A percentile compares a stretch with the other conserved stretches of the same genome.
Evolutionary conservation across 805 yeast genomes (phyloP).

Genomic region (Wickerhamomyces mucosus): DNA sequence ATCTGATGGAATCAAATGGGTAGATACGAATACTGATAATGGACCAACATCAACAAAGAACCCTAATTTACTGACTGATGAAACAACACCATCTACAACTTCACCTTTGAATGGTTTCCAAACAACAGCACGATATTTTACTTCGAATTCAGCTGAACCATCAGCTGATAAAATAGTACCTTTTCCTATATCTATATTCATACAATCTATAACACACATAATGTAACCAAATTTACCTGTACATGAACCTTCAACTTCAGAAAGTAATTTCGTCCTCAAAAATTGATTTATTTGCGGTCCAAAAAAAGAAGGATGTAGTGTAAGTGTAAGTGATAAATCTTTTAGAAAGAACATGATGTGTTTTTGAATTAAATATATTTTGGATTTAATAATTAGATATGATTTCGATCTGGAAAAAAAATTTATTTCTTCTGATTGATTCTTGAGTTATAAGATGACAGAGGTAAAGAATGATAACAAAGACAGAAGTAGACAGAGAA

Average conservation of each 20-base stretch:
- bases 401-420: too few species aligned
- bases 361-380: too few species aligned
- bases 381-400: too few species aligned
- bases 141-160: conserved; percentile 95
- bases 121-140: conserved; percentile 90
- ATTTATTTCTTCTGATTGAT: too few species aligned
- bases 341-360: conserved; percentile 50
- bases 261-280: conserved; percentile 77
- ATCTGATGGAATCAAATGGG: conserved; percentile 90
- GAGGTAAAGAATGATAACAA: too few species aligned
- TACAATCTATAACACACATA: conserved; percentile 89
- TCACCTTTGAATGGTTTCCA: conserved; percentile 99
- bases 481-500: too few species aligned
- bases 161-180: conserved; percentile 86
- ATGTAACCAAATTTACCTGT: conserved; percentile 98
- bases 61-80: conserved; percentile 90
- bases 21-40: conserved; percentile 84
- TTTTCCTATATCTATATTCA: conserved; percentile 89
- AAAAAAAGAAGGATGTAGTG: conserved; percentile 94
- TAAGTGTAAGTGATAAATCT: conserved; percentile 83
- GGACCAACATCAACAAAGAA: conserved; percentile 99
- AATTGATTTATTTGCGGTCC: conserved; percentile 98
- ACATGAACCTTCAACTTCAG: conserved; percentile 97
- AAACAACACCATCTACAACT: conserved; percentile 94
- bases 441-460: too few species aligned